These are phyloP conservation scores for Graphiopsis chlorocephala DNA, from an alignment of 2,329 filamentous ascomycete species.

Conservation along the genomic window DNA sequence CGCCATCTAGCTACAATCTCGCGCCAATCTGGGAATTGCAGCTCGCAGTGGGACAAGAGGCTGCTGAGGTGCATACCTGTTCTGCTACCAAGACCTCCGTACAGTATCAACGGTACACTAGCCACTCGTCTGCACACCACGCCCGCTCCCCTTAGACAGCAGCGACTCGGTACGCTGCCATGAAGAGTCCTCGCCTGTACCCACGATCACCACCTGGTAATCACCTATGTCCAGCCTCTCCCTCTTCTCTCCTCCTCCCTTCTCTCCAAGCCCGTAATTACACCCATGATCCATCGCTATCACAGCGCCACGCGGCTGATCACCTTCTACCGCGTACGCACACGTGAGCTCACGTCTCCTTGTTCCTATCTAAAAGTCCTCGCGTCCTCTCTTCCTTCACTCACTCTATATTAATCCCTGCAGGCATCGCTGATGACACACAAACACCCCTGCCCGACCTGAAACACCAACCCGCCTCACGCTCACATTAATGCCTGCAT, in stretches of 20 bases:
- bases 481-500: not conserved
- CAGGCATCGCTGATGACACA: not conserved
- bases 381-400: not conserved
- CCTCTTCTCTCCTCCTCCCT: not conserved
- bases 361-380: not conserved
- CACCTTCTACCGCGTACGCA: not conserved
- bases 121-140: not conserved
- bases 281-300: not conserved
- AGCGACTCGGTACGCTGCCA: not conserved
- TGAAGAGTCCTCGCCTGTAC: not conserved
- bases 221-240: not conserved
- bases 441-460: conserved; percentile 6
- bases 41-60: not conserved
- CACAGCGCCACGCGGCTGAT: not conserved
- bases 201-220: not conserved
- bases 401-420: conserved; percentile 4
- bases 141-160: not conserved
- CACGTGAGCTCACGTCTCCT: not conserved
- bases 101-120: not conserved
- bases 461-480: conserved; percentile 16
- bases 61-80: not conserved
- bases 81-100: not conserved
- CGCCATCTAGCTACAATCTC: not conserved
- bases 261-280: not conserved
- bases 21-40: not conserved